Percentiles rank a stretch among this genome's conserved stretches.
phyloP scores from a whole-genome alignment of 73 alveolate species.

The Stentor coeruleus region DNA sequence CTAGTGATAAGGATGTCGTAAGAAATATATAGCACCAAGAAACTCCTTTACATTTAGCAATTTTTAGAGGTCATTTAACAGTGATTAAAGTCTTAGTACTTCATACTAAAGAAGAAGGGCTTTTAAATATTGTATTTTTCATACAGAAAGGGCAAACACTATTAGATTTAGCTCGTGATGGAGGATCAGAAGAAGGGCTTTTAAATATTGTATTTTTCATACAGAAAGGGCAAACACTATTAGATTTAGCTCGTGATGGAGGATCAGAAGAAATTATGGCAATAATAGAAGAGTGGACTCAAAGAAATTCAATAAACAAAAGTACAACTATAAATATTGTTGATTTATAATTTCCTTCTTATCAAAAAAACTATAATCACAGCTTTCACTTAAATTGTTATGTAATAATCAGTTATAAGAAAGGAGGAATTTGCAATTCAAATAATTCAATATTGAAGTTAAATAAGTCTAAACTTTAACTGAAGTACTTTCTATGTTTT shows the following conservation, averaged over 20 bases:
- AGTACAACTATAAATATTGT: background rate
- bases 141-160: too few species aligned
- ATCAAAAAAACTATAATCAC: too few species aligned
- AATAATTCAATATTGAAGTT: too few species aligned
- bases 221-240: background rate
- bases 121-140: too few species aligned
- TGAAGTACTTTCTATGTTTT: too few species aligned
- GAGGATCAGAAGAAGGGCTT: slow-evolving; percentile 3
- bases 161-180: too few species aligned
- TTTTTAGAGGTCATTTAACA: background rate
- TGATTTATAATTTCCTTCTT: too few species aligned
- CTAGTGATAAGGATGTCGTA: background rate
- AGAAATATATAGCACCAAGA: background rate
- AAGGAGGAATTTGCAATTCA: too few species aligned
- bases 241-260: background rate
- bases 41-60: background rate
- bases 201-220: background rate
- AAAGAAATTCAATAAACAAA: background rate
- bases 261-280: background rate
- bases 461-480: too few species aligned
- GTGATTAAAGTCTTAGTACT: background rate
- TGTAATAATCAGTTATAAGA: too few species aligned
- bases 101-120: background rate
- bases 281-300: background rate
- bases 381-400: too few species aligned